Base-by-base conservation (phyloP, 2,329 filamentous ascomycete genomes). In the Myriosclerotinia curreyana region DNA sequence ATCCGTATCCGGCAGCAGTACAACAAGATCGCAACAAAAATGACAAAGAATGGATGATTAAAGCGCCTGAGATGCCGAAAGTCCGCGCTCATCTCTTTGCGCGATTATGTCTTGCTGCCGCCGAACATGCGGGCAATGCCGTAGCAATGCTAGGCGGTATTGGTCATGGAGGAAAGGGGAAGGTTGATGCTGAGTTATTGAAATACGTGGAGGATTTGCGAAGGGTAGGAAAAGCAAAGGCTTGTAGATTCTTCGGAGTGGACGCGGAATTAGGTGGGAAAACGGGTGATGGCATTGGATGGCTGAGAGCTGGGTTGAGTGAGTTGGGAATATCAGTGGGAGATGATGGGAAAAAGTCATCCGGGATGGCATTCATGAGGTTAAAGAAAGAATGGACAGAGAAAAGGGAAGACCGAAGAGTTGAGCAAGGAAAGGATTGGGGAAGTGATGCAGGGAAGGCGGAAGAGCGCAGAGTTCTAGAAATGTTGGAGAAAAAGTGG, bases 41-140 rank as follows among this genome's bases (percentile, higher is more conserved):
- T 69, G 92, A 93, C 75, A 92, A 85, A 66, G 94, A 98, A 69
- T 99, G 94, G 94, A 98, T 98, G 92, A 96, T 95, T 76, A 91
- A 90, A 71, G 85, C 92, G 0, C 92, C 94, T 0, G 86, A 92
- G 59, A 91, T 97, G 56, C 90, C 92, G 38, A 93, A 94, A 74
- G 92, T 96, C 22, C 87, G 94, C 54, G 92, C 92, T 11, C 88
- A 96, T 72, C 81, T 99, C 1, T 96, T 96, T 73, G 92, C 92
- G 1, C 83, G 94, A 0, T 80, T 98, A 9, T 98, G 92, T 74
- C 82, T 98, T 14, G 91, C 92, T 0, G 91, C 93, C 0, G 88
- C 90, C 0, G 93, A 97, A 70, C 93, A 98, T 76, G 92, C 93
- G 1, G 85, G 87, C 34, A 87, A 89, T 74, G 91, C 92, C 12